Evolutionary conservation across 768 basidiomycete species (phyloP), one percentile per base, ranked within the genome.

Genomic region (Termitomyces sp.): DNA sequence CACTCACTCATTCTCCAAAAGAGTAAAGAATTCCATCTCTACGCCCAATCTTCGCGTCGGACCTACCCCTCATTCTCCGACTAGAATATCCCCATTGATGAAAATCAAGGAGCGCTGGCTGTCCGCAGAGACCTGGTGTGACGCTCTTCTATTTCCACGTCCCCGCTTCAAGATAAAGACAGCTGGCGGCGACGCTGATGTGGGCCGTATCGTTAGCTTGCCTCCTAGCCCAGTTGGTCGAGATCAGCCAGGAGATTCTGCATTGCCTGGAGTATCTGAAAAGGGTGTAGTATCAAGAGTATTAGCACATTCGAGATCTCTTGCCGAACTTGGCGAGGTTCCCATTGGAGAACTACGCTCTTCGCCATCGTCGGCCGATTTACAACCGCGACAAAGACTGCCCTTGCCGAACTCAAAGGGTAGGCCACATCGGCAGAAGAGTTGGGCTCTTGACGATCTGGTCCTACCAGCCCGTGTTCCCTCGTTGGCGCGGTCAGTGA

Each of bases 101-200:
- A 82, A 76, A 61, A 73, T 73, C 12, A 81, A 75, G 58, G 84
- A 88, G 29, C 74, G 83, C 6, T 90, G 86, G 87, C 63, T 90
- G 2, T 81, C 84, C 2, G 81, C 88, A 0, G 88, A 91, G 69
- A 84, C 85, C 16, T 90, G 89, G 88, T 92, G 89, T 68, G 88
- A 91, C 58, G 89, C 88, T 0, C 62, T 91, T 9, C 67, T 91
- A 23, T 85, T 91, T 53, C 90, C 90, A 3, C 80, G 88, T 1
- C 90, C 90, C 12, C 76, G 88, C 48, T 79, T 92, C 61, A 82
- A 79, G 63, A 54, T 83, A 55, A 79, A 77, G 58, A 73, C 75
- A 22, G 65, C 66, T 36, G 59, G 40, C 6, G 50, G 32, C n/a
- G 18, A 42, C 2, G 49, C 32, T 3, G 45, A 43, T 2, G 72